Evolutionary conservation across 352 stramenopile genomes (phyloP), one percentile per base, ranked within the genome.

Genomic region (Pythium diclinum): DNA sequence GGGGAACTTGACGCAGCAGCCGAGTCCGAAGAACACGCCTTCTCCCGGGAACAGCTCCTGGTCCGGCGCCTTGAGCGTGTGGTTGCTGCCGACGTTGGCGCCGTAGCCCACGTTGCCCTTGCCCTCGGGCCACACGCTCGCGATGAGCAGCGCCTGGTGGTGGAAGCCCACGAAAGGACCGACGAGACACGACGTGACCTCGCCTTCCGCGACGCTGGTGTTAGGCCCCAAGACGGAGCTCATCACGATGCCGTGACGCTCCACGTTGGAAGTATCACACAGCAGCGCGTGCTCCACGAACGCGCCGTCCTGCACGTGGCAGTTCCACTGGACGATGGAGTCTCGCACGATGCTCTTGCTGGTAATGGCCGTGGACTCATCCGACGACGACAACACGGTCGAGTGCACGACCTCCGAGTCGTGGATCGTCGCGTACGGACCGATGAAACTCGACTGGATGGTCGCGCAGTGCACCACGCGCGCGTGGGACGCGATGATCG

Each of bases 61-160:
- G 61, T 95, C 87, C 0, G 87, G 87, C 0, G 84, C 85, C 54
- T 93, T 94, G n/a, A 95, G 69, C 47, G 96, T 99, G 74, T 99
- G 96, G 73, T 99, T 99, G 59, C 89, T 98, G 46, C 96, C 96
- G 25, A 99, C 92, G 67, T 99, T 99, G 52, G 92, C 94, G 30
- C 94, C 94, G 56, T 97, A 98, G 16, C 87, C 91, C 44, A 98
- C 75, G 63, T 98, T 98, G 16, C 94, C 94, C 69, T 92, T 89
- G n/a, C 94, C 94, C 30, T 92, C 67, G 8, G 91, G 91, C 94
- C 94, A 98, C 34, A 96, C 77, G 7, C 86, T 84, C 38, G 92
- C 87, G 60, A 98, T 98, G 17, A 98, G 76, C 51, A 98, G 80
- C 4, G 87, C 84, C 56, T 98, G 91, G 74, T 98, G 94, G 62